These are phyloP conservation scores for Polyplosphaeria fusca DNA, from an alignment of 495 filamentous ascomycete genomes.

Conservation along the genomic window DNA sequence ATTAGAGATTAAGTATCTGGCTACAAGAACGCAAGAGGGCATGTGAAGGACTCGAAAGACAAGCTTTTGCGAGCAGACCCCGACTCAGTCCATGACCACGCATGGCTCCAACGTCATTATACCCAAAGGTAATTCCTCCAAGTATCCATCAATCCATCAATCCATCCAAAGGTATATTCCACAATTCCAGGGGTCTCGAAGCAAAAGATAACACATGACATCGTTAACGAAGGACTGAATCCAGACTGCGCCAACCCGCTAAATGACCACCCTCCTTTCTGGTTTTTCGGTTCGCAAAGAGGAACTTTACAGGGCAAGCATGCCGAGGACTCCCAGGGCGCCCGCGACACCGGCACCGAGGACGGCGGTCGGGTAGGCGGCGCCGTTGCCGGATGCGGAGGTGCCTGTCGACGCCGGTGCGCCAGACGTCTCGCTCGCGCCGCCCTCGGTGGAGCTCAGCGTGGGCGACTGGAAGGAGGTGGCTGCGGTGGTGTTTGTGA, in stretches of 20 bases:
- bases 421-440: not conserved
- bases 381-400: slow-evolving; percentile 21
- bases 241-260: slow-evolving; percentile 17
- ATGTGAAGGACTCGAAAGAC: too few relatives aligned
- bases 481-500: slow-evolving; percentile 14
- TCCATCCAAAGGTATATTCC: not conserved
- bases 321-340: slow-evolving; percentile 40
- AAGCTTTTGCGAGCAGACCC: too few relatives aligned
- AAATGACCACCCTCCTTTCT: not conserved
- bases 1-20: not conserved
- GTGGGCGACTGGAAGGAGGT: slow-evolving; percentile 16
- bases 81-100: too few relatives aligned
- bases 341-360: slow-evolving; percentile 40
- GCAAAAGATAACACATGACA: slow-evolving; percentile 15
- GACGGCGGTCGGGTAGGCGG: slow-evolving; percentile 37
- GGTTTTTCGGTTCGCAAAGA: not conserved
- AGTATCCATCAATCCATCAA: not conserved
- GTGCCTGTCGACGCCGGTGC: slow-evolving; percentile 5
- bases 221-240: slow-evolving; percentile 25
- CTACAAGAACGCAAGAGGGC: too few relatives aligned
- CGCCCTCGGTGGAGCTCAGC: slow-evolving; percentile 20
- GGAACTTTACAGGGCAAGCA: slow-evolving; percentile 40
- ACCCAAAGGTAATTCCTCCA: too few relatives aligned
- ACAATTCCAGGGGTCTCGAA: slow-evolving; percentile 3
- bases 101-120: not conserved